A percentile compares a stretch with the other conserved stretches of the same genome.
phyloP scores from a whole-genome alignment of 116 monocot genomes.

The Papilionanthe hybrid region DNA sequence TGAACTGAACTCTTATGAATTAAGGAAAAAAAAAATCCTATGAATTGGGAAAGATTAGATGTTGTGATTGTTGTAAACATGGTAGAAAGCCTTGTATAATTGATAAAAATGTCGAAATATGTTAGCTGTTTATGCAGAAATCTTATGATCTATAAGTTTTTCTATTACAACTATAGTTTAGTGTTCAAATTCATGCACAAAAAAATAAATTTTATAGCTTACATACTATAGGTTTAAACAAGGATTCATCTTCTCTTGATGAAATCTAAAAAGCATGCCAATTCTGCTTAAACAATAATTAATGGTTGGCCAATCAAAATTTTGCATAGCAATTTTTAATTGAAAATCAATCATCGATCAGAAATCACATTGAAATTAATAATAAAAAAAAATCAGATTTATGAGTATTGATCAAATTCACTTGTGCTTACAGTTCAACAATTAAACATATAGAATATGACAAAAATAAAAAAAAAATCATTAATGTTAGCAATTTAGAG shows the following conservation, averaged over 20 bases:
- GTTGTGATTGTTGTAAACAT: not conserved
- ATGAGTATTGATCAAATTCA: not conserved
- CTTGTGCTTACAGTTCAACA: no score
- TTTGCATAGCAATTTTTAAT: not conserved
- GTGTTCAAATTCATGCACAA: not conserved
- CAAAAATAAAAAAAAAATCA: no score
- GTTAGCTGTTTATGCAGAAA: not conserved
- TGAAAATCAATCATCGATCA: not conserved
- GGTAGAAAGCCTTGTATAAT: not conserved
- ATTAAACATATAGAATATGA: no score
- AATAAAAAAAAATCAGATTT: not conserved
- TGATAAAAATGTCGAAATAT: not conserved
- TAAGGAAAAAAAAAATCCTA: not conserved
- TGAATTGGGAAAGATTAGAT: not conserved
- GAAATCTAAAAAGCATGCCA: not conserved
- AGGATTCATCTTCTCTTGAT: not conserved
- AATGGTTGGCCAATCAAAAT: not conserved
- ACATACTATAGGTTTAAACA: not conserved
- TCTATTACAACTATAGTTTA: not conserved
- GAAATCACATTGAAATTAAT: not conserved
- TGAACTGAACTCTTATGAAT: not conserved
- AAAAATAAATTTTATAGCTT: not conserved
- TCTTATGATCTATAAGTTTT: not conserved
- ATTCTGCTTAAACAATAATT: not conserved
- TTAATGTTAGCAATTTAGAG: no score